phyloP scores from a whole-genome alignment of 805 yeast genomes.

The Wickerhamiella sergipiensis region DNA sequence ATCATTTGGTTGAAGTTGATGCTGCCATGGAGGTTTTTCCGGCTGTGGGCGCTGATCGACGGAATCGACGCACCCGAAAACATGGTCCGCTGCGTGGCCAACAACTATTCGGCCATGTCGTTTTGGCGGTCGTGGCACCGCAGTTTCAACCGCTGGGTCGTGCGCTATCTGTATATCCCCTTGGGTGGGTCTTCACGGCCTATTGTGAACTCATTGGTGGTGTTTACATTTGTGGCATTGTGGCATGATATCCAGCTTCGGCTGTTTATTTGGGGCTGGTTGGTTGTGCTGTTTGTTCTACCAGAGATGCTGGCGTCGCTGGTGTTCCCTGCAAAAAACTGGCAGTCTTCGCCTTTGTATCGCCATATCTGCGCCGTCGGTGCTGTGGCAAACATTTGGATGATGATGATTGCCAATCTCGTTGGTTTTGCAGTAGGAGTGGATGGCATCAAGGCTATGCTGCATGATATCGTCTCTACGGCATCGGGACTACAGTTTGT shows the following conservation, averaged over 20 bases:
- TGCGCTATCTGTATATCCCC: slow-evolving; percentile 80
- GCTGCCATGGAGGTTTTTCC: slow-evolving; percentile 90
- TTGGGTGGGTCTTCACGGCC: slow-evolving; percentile 71
- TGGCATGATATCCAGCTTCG: slow-evolving; percentile 96
- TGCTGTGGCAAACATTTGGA: slow-evolving; percentile 81
- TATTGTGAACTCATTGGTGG: slow-evolving; percentile 63
- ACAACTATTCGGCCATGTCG: slow-evolving; percentile 84
- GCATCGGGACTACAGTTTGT: slow-evolving; percentile 41
- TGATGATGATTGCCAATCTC: slow-evolving; percentile 95
- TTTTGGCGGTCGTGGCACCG: slow-evolving; percentile 99
- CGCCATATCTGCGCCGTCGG: slow-evolving; percentile 77
- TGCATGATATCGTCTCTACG: slow-evolving; percentile 62
- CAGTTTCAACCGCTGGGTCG: slow-evolving; percentile 79
- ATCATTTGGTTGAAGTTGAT: slow-evolving; percentile 85
- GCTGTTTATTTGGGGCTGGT: slow-evolving; percentile 91
- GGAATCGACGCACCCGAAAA: slow-evolving; percentile 95
- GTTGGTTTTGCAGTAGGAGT: slow-evolving; percentile 90
- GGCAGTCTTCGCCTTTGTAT: slow-evolving; percentile 36
- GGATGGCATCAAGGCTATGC: slow-evolving; percentile 61
- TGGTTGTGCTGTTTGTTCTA: slow-evolving; percentile 67
- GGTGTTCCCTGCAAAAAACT: background rate
- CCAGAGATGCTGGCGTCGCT: slow-evolving; percentile 59
- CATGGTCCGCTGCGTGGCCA: slow-evolving; percentile 91
- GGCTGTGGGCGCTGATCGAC: slow-evolving; percentile 88
- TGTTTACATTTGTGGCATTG: slow-evolving; percentile 87